Percentiles rank a stretch among this genome's conserved stretches.
Conservation (phyloP, 371 early-diverging fungal genomes). For the Mucor racemosus region DNA sequence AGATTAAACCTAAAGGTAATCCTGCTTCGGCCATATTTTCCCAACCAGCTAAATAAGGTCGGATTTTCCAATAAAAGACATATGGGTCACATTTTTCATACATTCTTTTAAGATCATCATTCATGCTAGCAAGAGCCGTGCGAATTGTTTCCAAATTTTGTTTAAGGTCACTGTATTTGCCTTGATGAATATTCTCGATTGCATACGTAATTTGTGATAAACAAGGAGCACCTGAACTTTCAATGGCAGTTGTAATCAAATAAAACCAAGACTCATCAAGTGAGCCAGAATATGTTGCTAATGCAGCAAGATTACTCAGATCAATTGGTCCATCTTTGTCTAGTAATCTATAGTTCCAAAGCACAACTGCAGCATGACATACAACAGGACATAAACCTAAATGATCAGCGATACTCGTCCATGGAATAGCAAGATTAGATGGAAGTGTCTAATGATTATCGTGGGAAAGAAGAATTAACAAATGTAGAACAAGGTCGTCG, state of each 20-base stretch:
- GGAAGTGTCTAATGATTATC: conserved; percentile 69
- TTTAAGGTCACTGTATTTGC: conserved; percentile 54
- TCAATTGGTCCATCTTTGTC: conserved; percentile 75
- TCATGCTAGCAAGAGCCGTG: conserved; percentile 64
- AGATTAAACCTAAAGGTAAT: conserved; percentile 86
- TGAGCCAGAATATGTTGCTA: conserved; percentile 87
- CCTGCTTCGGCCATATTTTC: conserved; percentile 88
- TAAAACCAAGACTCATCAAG: conserved; percentile 98
- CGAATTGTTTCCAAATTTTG: conserved; percentile 61
- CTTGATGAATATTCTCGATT: conserved; percentile 59
- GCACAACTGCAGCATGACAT: conserved; percentile 85
- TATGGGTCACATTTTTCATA: conserved; percentile 94
- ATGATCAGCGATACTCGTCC: conserved; percentile 76
- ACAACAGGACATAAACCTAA: conserved; percentile 88
- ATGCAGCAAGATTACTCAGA: conserved; percentile 79
- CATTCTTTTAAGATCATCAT: conserved; percentile 78
- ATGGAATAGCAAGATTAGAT: conserved; percentile 82
- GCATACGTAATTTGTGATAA: conserved; percentile 66
- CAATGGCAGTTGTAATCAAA: conserved; percentile 89
- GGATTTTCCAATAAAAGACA: conserved; percentile 94
- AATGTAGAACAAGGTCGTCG: neutral
- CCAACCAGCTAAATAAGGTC: conserved; percentile 94
- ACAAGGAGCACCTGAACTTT: conserved; percentile 85
- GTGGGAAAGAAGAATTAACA: conserved; percentile 35
- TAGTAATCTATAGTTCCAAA: conserved; percentile 89